Evolutionary conservation across 306 rosid genomes (phyloP).

Genomic region (Ziziphus jujuba): DNA sequence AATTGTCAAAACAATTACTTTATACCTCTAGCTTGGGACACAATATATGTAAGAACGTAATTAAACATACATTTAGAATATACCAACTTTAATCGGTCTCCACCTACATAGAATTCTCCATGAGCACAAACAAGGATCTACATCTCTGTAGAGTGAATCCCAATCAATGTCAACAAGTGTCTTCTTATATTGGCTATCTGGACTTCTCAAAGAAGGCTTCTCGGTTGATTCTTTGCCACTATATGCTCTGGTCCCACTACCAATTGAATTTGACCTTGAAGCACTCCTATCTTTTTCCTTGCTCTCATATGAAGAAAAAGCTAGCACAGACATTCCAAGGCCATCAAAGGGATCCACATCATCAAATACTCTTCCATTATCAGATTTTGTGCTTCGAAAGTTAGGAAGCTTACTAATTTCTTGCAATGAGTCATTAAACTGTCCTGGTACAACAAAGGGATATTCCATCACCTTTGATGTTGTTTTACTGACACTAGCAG

Average conservation of each 20-base stretch:
- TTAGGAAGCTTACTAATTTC: slow-evolving; percentile 67
- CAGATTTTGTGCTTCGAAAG: slow-evolving; percentile 53
- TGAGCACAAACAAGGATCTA: too few species aligned
- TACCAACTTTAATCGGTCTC: too few species aligned
- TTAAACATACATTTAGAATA: too few species aligned
- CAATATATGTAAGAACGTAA: too few species aligned
- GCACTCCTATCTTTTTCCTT: slow-evolving; percentile 55
- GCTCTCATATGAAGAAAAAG: slow-evolving; percentile 68
- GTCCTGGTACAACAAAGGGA: slow-evolving; percentile 66
- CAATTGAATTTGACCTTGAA: slow-evolving; percentile 43
- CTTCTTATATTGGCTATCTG: slow-evolving; percentile 57
- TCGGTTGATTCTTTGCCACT: slow-evolving; percentile 48
- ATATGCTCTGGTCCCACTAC: slow-evolving; percentile 40
- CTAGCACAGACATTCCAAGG: slow-evolving; percentile 76
- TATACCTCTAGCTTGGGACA: not conserved
- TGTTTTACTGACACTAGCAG: slow-evolving; percentile 47
- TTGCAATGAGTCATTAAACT: slow-evolving; percentile 60
- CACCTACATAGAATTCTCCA: too few species aligned
- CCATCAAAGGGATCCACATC: slow-evolving; percentile 82
- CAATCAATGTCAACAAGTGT: slow-evolving; percentile 43
- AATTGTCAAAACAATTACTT: slow-evolving; percentile 40
- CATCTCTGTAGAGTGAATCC: too few species aligned
- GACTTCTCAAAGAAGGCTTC: slow-evolving; percentile 55
- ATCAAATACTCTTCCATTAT: slow-evolving; percentile 58
- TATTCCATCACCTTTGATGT: slow-evolving; percentile 54